Conservation (phyloP, 345 rosid genomes). For the Physaria fendleri region DNA sequence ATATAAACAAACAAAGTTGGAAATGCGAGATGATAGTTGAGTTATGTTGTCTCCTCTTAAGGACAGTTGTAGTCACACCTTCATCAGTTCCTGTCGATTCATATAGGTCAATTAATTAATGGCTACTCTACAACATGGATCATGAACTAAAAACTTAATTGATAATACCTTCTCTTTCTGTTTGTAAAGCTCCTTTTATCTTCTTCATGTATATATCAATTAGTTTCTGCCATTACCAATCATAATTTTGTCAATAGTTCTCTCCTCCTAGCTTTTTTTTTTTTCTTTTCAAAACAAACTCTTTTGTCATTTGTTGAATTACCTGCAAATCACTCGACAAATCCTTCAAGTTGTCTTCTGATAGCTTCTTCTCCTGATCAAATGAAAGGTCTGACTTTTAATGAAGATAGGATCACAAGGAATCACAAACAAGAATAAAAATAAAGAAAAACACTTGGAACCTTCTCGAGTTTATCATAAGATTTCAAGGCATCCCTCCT, state of each 20-base stretch:
- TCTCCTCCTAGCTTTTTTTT: too few species aligned
- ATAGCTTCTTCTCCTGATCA: conserved; percentile 82
- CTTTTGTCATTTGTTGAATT: too few species aligned
- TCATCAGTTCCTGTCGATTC: conserved; percentile 27
- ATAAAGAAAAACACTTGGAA: conserved; percentile 2
- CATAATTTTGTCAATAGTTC: too few species aligned
- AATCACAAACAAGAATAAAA: neutral
- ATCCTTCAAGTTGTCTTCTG: conserved; percentile 95
- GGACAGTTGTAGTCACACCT: conserved; percentile 8
- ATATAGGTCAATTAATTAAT: neutral
- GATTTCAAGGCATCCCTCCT: conserved; percentile 90
- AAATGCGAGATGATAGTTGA: neutral
- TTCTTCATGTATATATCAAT: conserved; percentile 87
- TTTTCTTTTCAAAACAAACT: too few species aligned
- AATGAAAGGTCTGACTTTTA: neutral
- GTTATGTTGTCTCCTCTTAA: neutral
- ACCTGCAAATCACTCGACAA: conserved; percentile 75
- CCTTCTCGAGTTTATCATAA: conserved; percentile 95
- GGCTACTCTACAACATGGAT: neutral
- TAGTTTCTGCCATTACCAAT: too few species aligned
- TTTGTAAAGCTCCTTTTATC: conserved; percentile 60
- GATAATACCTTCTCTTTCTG: conserved; percentile 84
- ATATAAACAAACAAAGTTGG: neutral
- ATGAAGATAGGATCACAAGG: neutral
- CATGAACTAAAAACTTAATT: too few species aligned